Evolutionary conservation across 2,329 filamentous ascomycete species (phyloP).

Genomic region (Teratosphaeria gauchensis): DNA sequence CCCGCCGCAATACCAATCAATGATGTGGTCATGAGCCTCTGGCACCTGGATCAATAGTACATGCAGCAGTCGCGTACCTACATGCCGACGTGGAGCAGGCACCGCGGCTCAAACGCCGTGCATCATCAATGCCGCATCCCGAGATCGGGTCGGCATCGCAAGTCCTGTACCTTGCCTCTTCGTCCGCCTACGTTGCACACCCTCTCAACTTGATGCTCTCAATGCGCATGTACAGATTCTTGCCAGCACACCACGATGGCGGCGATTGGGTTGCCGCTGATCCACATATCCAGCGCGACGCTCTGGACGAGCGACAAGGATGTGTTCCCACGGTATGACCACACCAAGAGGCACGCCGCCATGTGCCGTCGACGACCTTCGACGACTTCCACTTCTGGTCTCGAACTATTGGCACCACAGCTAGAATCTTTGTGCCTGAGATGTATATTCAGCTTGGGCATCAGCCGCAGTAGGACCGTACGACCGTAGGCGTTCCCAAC

Average conservation of each 20-base stretch:
- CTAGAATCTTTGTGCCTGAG: neutral
- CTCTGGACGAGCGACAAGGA: no score
- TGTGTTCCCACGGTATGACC: no score
- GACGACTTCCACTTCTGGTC: neutral
- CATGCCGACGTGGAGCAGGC: neutral
- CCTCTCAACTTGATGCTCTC: no score
- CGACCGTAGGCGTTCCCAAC: neutral
- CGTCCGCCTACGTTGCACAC: no score
- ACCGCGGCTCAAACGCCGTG: neutral
- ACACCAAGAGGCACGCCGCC: neutral
- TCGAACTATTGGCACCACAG: neutral
- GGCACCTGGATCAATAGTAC: neutral
- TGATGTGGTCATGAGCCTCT: neutral
- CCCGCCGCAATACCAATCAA: neutral
- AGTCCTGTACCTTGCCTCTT: no score
- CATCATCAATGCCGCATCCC: neutral
- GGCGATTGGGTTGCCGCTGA: neutral
- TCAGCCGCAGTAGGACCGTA: neutral
- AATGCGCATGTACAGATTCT: no score
- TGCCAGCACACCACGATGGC: no score
- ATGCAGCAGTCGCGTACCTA: neutral
- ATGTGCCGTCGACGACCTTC: neutral
- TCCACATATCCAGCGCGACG: neutral
- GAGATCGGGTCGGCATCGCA: neutral
- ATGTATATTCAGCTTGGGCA: neutral